Evolutionary conservation across 2,329 filamentous ascomycete species (phyloP).

Genomic region (Rasamsonia emersonii): DNA sequence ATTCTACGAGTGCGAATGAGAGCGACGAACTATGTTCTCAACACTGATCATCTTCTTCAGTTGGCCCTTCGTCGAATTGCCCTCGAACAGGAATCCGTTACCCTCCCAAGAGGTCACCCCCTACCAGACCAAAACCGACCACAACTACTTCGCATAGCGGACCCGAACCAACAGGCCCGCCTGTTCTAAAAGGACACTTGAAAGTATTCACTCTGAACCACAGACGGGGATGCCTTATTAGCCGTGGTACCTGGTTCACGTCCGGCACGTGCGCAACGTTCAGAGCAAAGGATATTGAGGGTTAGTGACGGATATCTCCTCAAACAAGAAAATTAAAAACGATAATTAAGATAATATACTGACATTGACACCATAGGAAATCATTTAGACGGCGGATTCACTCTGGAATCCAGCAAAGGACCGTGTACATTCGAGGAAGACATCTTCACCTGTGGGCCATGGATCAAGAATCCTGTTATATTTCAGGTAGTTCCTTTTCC

Average conservation of each 20-base stretch:
- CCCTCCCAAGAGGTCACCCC: conserved; percentile 44
- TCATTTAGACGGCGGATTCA: conserved; percentile 33
- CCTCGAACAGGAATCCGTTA: conserved; percentile 56
- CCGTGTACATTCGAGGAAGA: conserved; percentile 48
- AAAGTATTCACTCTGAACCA: conserved; percentile 39
- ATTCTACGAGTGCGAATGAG: conserved; percentile 1
- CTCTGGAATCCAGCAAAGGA: conserved; percentile 51
- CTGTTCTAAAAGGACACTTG: conserved; percentile 53
- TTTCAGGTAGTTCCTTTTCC: conserved; percentile 21
- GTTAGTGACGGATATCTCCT: conserved; percentile 13
- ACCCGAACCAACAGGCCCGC: conserved; percentile 32
- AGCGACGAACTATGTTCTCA: not conserved
- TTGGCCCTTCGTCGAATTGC: conserved; percentile 55
- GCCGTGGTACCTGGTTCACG: conserved; percentile 58
- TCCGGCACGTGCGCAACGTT: conserved; percentile 59
- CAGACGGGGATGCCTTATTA: conserved; percentile 56
- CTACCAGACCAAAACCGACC: conserved; percentile 21
- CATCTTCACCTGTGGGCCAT: conserved; percentile 45
- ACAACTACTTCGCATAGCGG: conserved; percentile 24
- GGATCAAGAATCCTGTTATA: conserved; percentile 17
- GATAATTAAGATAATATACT: conserved; percentile 1
- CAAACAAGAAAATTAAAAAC: not conserved
- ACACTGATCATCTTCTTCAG: conserved; percentile 14
- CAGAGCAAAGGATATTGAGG: conserved; percentile 17
- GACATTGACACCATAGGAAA: conserved; percentile 7